Evolutionary conservation across 306 rosid genomes (phyloP).

Genomic region (Herpetospermum pedunculosum): DNA sequence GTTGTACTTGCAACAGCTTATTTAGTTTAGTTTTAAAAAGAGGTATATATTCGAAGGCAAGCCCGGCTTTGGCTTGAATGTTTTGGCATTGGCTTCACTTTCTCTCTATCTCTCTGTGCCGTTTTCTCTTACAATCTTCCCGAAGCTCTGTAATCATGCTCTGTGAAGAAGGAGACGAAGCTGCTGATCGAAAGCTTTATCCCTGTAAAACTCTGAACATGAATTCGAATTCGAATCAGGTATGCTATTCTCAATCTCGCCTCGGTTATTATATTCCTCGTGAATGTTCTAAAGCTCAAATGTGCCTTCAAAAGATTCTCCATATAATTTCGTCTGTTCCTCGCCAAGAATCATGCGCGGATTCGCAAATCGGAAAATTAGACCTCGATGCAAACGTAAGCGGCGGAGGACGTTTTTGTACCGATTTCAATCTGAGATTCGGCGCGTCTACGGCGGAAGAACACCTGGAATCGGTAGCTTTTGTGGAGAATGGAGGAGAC

Average conservation of each 20-base stretch:
- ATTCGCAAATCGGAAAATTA: background rate
- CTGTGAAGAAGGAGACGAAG: background rate
- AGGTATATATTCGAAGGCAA: background rate
- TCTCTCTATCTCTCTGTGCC: background rate
- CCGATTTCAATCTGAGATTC: conserved; percentile 27
- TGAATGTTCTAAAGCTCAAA: conserved; percentile 35
- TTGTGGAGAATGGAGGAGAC: background rate
- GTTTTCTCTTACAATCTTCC: background rate
- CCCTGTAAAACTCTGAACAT: background rate
- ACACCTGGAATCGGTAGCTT: conserved; percentile 12
- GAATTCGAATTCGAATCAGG: conserved; percentile 23
- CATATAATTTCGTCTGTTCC: conserved; percentile 30
- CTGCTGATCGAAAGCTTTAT: background rate
- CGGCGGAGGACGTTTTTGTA: background rate
- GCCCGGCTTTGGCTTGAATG: background rate
- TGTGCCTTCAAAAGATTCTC: conserved; percentile 36
- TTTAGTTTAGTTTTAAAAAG: too few relatives aligned
- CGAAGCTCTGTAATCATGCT: background rate
- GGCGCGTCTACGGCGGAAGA: background rate
- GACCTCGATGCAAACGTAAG: background rate
- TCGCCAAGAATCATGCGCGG: background rate
- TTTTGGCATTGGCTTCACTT: background rate
- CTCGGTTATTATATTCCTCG: background rate
- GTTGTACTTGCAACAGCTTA: too few relatives aligned
- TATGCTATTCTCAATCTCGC: conserved; percentile 9